A percentile compares a stretch with the other conserved stretches of the same genome.
phyloP scores from a whole-genome alignment of 2,329 filamentous ascomycete species.

The Aspergillus sp. region DNA sequence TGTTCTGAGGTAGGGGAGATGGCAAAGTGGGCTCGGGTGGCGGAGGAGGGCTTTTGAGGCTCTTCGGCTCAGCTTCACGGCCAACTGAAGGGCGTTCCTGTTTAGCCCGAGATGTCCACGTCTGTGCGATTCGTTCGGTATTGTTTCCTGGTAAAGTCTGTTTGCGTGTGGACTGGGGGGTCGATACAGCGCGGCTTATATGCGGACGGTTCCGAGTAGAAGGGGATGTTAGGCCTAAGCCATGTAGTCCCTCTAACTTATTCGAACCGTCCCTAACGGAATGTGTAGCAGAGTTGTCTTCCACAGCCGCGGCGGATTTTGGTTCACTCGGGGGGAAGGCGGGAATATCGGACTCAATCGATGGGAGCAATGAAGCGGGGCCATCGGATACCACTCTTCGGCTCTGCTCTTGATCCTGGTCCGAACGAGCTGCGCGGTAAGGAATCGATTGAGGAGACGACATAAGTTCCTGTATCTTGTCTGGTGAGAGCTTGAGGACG shows the following conservation, averaged over 20 bases:
- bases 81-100: conserved; percentile 30
- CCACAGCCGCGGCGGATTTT: conserved; percentile 16
- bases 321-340: conserved; percentile 29
- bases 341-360: conserved; percentile 16
- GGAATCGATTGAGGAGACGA: conserved; percentile 56
- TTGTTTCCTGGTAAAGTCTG: conserved; percentile 29
- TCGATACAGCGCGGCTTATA: conserved; percentile 30
- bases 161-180: conserved; percentile 33
- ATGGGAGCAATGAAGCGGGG: conserved; percentile 4
- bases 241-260: conserved; percentile 19
- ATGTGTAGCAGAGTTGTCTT: conserved; percentile 22
- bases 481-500: conserved; percentile 53
- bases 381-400: conserved; percentile 25
- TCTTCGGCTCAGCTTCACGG: conserved; percentile 35
- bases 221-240: conserved; percentile 13
- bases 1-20: conserved; percentile 51
- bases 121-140: conserved; percentile 33
- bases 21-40: conserved; percentile 35
- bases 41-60: conserved; percentile 23
- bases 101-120: conserved; percentile 34
- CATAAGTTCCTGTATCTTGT: conserved; percentile 56
- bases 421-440: conserved; percentile 39
- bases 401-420: conserved; percentile 21
- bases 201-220: conserved; percentile 31
- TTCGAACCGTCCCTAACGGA: conserved; percentile 24